These are phyloP conservation scores for Verbena officinalis DNA, from an alignment of 257 asterid species.

Conservation along the genomic window DNA sequence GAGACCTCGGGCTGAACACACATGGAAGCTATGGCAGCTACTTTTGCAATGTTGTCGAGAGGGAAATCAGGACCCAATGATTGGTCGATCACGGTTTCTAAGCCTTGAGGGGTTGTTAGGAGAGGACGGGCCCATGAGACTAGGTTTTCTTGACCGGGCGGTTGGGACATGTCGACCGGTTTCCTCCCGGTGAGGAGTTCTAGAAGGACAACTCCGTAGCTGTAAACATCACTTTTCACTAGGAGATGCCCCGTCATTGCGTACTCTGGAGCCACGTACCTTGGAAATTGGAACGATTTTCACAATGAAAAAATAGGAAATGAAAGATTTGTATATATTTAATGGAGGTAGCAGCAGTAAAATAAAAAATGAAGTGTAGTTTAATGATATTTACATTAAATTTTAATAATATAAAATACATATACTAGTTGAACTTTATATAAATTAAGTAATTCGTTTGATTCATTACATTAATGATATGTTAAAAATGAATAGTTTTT, in stretches of 20 bases:
- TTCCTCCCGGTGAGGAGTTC: constrained; percentile 89
- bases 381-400: too few species aligned
- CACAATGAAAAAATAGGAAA: constrained; percentile 19
- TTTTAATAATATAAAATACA: too few species aligned
- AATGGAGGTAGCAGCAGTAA: too few species aligned
- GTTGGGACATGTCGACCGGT: constrained; percentile 94
- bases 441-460: too few species aligned
- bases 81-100: constrained; percentile 65
- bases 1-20: constrained; percentile 96
- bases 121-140: constrained; percentile 93
- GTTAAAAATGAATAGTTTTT: too few species aligned
- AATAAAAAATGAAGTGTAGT: too few species aligned
- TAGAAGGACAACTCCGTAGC: constrained; percentile 98
- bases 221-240: constrained; percentile 89
- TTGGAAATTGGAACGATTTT: constrained; percentile 26
- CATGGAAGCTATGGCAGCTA: constrained; percentile 93
- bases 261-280: constrained; percentile 96
- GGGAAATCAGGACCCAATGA: constrained; percentile 58
- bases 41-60: constrained; percentile 70
- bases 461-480: too few species aligned
- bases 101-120: constrained; percentile 58
- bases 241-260: constrained; percentile 98
- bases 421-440: too few species aligned
- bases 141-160: constrained; percentile 89
- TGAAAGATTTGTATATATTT: neutral